A percentile compares a stretch with the other conserved stretches of the same genome.
Conservation (phyloP, 75 land plant species). For the Picea glauca region DNA sequence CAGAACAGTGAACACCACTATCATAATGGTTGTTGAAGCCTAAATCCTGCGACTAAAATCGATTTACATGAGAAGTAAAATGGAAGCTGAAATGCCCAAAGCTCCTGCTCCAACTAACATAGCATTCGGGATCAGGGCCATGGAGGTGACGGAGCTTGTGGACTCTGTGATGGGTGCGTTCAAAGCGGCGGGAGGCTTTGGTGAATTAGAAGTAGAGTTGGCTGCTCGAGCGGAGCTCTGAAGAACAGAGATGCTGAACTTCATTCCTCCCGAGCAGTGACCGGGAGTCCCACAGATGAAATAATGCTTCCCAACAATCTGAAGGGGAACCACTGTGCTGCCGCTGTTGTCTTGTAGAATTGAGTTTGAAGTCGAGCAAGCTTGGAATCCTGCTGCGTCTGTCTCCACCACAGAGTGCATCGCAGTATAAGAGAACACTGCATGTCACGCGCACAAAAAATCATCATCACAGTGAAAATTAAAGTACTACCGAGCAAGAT, state of each 20-base stretch:
- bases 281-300: slow-evolving; percentile 58
- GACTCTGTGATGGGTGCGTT: background rate
- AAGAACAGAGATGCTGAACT: slow-evolving; percentile 15
- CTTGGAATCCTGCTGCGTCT: slow-evolving; percentile 27
- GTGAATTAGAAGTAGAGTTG: background rate
- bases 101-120: background rate
- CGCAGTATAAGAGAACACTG: slow-evolving; percentile 39
- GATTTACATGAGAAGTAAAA: background rate
- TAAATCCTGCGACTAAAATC: too few relatives aligned
- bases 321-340: slow-evolving; percentile 23
- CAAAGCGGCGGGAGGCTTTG: background rate
- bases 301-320: slow-evolving; percentile 32
- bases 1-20: too few relatives aligned
- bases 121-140: background rate
- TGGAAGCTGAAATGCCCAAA: background rate
- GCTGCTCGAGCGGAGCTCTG: too few relatives aligned
- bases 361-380: slow-evolving; percentile 32
- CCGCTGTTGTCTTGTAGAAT: slow-evolving; percentile 17
- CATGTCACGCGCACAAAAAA: background rate
- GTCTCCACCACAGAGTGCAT: slow-evolving; percentile 37
- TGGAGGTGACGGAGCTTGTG: background rate
- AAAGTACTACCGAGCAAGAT: too few relatives aligned
- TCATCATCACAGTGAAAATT: too few relatives aligned
- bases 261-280: slow-evolving; percentile 55
- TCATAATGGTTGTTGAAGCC: too few relatives aligned